Evolutionary conservation across 306 rosid genomes (phyloP), one percentile per base, ranked within the genome.

Genomic region (Herpetospermum pedunculosum): DNA sequence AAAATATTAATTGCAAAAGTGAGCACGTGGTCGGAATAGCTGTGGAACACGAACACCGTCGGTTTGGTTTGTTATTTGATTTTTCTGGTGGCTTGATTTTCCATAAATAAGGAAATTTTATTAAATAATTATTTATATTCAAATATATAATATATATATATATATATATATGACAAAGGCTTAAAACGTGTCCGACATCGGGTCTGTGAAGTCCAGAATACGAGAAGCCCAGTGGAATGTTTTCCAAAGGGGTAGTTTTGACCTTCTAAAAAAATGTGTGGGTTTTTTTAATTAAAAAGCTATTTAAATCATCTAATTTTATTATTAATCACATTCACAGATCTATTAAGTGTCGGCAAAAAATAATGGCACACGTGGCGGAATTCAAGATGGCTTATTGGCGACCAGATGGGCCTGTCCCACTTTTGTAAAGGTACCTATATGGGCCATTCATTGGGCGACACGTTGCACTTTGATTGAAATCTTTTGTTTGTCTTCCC

Each of bases 301-400:
- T n/a, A n/a, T n/a, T n/a, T n/a, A n/a, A n/a, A n/a, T n/a, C n/a
- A n/a, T n/a, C n/a, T n/a, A n/a, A n/a, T n/a, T n/a, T n/a, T n/a
- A n/a, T n/a, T n/a, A 32, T 30, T 6, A 34, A 54, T 62, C 26
- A 0, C 8, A 18, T 25, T 60, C 69, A 30, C 68, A 67, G 11
- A 40, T 67, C 21, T 23, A 2, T 67, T 23, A n/a, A 41, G 72
- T 67, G 72, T 67, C 72, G 72, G 72, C 72, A 67, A 67, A 65
- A 35, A 19, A 3, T 8, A 14, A 35, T 8, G n/a, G 6, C 0
- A 67, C 72, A 40, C 52, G 72, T 67, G 72, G 72, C 70, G 19
- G 46, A 63, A 18, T 1, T 4, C 4, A 19, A 11, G 70, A 35
- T 63, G 70, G 30, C 9, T 63, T 63, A n/a, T n/a, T n/a, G 28